Conservation (phyloP, 805 yeast genomes). For the Metschnikowia continentalis region DNA sequence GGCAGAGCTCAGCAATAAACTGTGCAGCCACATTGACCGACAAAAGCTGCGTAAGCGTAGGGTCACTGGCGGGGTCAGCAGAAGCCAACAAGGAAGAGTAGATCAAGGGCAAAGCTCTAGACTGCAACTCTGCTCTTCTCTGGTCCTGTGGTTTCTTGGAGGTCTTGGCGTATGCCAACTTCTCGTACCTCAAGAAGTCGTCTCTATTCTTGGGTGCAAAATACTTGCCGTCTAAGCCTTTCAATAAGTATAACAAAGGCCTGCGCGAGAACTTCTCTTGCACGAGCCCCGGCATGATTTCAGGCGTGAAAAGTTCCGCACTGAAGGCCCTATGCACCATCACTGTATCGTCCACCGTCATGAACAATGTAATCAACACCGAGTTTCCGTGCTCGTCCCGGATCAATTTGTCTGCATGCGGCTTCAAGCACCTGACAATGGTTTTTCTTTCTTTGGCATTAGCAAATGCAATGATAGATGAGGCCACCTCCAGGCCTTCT, state of each 20-base stretch:
- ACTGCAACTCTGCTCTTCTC: conserved; percentile 67
- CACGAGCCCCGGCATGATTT: conserved; percentile 50
- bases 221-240: conserved; percentile 76
- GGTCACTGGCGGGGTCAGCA: conserved; percentile 27
- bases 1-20: conserved; percentile 69
- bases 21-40: conserved; percentile 80
- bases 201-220: conserved; percentile 67
- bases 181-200: conserved; percentile 57
- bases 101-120: conserved; percentile 61
- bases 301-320: conserved; percentile 49
- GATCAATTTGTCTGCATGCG: conserved; percentile 71
- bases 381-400: conserved; percentile 82
- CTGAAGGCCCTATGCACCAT: conserved; percentile 69
- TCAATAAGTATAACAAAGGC: conserved; percentile 76
- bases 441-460: conserved; percentile 88
- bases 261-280: conserved; percentile 79
- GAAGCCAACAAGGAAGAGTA: conserved; percentile 46
- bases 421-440: conserved; percentile 67
- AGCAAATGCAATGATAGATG: conserved; percentile 72
- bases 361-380: conserved; percentile 72
- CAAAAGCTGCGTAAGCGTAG: conserved; percentile 48
- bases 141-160: conserved; percentile 80
- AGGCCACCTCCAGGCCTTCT: conserved; percentile 92
- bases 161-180: conserved; percentile 53
- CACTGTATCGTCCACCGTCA: conserved; percentile 93